phyloP scores from a whole-genome alignment of 176 grass and related monocot genomes.

The Carex littledalei region DNA sequence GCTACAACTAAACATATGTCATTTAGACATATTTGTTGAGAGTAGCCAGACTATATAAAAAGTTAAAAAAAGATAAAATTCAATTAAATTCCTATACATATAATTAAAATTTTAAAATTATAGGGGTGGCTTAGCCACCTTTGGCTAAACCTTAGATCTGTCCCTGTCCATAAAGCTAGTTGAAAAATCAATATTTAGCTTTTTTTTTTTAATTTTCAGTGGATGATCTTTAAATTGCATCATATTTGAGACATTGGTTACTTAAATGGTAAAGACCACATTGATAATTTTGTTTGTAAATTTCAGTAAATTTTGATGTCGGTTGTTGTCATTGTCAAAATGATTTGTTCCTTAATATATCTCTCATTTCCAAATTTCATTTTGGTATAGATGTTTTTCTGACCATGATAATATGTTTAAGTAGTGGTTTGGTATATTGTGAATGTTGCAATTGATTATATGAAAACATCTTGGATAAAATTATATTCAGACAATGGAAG shows the following conservation, averaged over 20 bases:
- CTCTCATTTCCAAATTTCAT: background rate
- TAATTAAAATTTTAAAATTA: too few relatives aligned
- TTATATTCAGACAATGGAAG: slow-evolving; percentile 25
- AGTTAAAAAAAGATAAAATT: too few relatives aligned
- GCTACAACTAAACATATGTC: too few relatives aligned
- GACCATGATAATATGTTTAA: background rate
- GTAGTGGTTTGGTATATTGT: background rate
- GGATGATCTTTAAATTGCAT: background rate
- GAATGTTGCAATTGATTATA: background rate
- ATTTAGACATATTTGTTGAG: too few relatives aligned
- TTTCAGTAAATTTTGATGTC: background rate
- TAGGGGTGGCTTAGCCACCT: too few relatives aligned
- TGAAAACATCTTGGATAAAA: background rate
- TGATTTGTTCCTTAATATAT: background rate
- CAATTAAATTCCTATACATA: too few relatives aligned
- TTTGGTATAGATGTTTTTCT: background rate
- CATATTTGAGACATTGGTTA: background rate
- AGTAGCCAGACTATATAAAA: too few relatives aligned
- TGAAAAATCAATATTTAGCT: background rate
- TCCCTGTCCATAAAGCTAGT: background rate
- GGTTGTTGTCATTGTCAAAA: background rate
- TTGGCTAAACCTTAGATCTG: too few relatives aligned
- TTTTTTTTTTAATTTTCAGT: background rate
- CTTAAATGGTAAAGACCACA: background rate
- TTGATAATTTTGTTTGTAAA: background rate